Evolutionary conservation across 345 rosid species (phyloP), one percentile per base, ranked within the genome.

Genomic region (Pistacia integerrima): DNA sequence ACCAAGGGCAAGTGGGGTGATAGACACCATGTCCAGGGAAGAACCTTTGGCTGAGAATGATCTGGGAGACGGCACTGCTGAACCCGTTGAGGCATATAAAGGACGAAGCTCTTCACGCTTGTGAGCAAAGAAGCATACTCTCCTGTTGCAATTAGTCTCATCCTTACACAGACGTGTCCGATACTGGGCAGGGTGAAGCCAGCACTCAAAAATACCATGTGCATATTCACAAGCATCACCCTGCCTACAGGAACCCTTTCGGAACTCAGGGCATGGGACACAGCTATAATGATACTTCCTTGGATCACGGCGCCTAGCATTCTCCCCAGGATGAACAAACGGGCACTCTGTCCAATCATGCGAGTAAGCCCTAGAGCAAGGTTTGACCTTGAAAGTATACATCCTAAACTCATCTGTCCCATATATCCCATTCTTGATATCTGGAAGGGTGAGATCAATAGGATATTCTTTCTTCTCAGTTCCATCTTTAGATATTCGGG

Each of bases 301-400:
- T 2, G 97, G 99, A 80, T 93, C 96, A 67, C 98, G 93, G 30
- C 98, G 84, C 90, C 99, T 87, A 3, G 99, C 99, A 4, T 95
- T 95, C 87, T 95, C 99, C 25, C 98, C 98, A 0, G 98, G 99
- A 77, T 93, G 99, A 80, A 90, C 98, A 82, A 95, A 95, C 0
- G 97, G 99, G 76, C 98, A 95, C 80, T 95, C 98, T 0, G 98
- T 95, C 99, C 99, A 92, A 51, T 95, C 99, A 46, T 95, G 99
- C 0, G 98, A 93, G 82, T 95, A 95, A 8, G 99, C 98, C 85
- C 98, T 88, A 5, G 99, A 95, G 76, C 97, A 95, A 17, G 97
- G 99, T 84, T 87, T 93, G 76, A 95, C 87, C 89, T 93, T 95
- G 83, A 95, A 93, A 1, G 91, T 80, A 73, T 86, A 95, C 97